A percentile compares a stretch with the other conserved stretches of the same genome.
Conservation (phyloP, 257 asterid genomes). For the Plantago ovata region DNA sequence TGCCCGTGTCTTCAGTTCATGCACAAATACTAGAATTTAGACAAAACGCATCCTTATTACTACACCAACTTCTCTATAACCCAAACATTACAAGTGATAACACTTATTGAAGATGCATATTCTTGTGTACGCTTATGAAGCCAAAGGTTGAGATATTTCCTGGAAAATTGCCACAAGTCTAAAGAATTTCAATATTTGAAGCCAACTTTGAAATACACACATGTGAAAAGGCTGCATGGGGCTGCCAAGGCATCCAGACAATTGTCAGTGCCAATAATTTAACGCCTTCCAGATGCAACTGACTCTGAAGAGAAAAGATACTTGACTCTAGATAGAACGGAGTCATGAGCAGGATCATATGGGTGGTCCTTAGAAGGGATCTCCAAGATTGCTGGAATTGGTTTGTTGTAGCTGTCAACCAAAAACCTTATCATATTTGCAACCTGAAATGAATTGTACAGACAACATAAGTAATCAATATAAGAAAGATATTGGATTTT, state of each 20-base stretch:
- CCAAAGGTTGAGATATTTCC: too few species aligned
- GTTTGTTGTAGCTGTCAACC: slow-evolving; percentile 89
- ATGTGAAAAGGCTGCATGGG: neutral
- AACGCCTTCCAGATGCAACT: slow-evolving; percentile 59
- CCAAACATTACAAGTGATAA: neutral
- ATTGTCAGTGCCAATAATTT: slow-evolving; percentile 4
- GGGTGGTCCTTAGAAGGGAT: slow-evolving; percentile 97
- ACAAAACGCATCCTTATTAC: too few species aligned
- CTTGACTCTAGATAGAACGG: slow-evolving; percentile 83
- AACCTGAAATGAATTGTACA: slow-evolving; percentile 33
- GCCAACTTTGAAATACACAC: slow-evolving; percentile 8
- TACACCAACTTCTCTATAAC: too few species aligned
- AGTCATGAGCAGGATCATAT: slow-evolving; percentile 85
- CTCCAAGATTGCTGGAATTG: slow-evolving; percentile 87
- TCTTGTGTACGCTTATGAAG: too few species aligned
- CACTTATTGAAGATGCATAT: slow-evolving; percentile 12
- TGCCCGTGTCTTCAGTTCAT: too few species aligned
- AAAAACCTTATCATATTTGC: slow-evolving; percentile 83
- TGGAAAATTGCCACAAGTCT: too few species aligned
- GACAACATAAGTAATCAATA: too few species aligned
- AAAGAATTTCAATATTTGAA: neutral
- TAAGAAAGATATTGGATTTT: too few species aligned
- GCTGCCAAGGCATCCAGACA: slow-evolving; percentile 4
- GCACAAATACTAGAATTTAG: too few species aligned
- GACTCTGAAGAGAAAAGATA: slow-evolving; percentile 66